Percentiles rank a stretch among this genome's conserved stretches.
These are phyloP conservation scores for Pilaira anomala DNA, from an alignment of 192 early-diverging fungal genomes.

Conservation along the genomic window DNA sequence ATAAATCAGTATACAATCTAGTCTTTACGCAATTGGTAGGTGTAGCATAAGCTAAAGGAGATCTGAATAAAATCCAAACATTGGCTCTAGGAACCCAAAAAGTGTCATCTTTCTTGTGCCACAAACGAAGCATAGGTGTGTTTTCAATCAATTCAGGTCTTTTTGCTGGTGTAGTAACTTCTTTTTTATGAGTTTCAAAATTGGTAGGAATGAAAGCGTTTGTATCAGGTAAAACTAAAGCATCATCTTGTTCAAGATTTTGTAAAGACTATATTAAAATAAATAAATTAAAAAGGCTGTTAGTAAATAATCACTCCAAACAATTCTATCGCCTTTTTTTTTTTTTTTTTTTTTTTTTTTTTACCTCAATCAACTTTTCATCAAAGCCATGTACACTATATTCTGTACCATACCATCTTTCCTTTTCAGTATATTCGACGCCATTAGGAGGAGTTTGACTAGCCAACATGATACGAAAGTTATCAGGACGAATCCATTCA, in stretches of 20 bases:
- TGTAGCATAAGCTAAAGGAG: conserved; percentile 73
- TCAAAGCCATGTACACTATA: conserved; percentile 67
- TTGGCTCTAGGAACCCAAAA: conserved; percentile 90
- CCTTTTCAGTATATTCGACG: conserved; percentile 52
- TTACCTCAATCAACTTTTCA: conserved; percentile 50
- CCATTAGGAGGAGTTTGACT: conserved; percentile 42
- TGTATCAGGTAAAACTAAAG: conserved; percentile 63
- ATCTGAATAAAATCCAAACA: conserved; percentile 66
- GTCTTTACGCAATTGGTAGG: conserved; percentile 69
- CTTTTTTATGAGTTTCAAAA: conserved; percentile 60
- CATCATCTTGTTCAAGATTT: conserved; percentile 45
- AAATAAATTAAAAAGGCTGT: not conserved
- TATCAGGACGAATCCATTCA: conserved; percentile 58
- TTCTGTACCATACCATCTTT: conserved; percentile 80
- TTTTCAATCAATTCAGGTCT: conserved; percentile 60
- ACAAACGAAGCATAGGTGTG: conserved; percentile 62
- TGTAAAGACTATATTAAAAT: conserved; percentile 38
- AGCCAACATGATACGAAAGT: conserved; percentile 57
- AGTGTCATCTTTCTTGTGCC: conserved; percentile 94
- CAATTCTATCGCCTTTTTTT: not conserved
- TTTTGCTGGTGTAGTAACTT: conserved; percentile 26
- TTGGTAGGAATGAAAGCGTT: conserved; percentile 88
- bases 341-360: conserved; percentile 28
- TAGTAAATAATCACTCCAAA: not conserved
- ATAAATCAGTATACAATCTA: conserved; percentile 68